Evolutionary conservation across 495 filamentous ascomycete genomes (phyloP).

Genomic region (Tuber aestivum): DNA sequence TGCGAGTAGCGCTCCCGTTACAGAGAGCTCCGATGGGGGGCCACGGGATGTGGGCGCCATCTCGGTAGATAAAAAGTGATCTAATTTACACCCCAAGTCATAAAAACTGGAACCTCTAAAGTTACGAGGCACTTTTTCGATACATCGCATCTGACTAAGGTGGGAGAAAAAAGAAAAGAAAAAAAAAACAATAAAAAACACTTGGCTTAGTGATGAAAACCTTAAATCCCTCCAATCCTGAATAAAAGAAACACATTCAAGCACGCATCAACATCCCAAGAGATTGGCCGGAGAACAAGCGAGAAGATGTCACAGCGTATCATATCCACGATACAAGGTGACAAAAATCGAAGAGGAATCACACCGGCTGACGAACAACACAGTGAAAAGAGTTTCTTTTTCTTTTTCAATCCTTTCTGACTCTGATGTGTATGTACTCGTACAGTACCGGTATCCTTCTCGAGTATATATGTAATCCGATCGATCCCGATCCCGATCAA

Average conservation of each 20-base stretch:
- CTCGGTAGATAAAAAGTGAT: not conserved
- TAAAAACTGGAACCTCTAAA: not conserved
- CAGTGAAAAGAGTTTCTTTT: not conserved
- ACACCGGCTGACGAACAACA: not conserved
- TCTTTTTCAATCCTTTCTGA: not conserved
- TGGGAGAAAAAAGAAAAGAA: not conserved
- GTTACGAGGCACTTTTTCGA: too few species aligned
- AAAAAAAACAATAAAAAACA: not conserved
- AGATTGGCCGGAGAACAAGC: not conserved
- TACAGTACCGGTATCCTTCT: not conserved
- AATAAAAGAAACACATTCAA: too few species aligned
- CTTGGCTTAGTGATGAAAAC: not conserved
- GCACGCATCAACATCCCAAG: not conserved
- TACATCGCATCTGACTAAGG: not conserved
- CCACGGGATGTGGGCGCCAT: not conserved
- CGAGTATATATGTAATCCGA: not conserved
- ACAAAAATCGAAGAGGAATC: not conserved
- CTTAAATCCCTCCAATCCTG: constrained; percentile 4
- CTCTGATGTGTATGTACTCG: too few species aligned
- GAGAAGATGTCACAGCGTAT: not conserved
- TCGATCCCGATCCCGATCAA: constrained; percentile 1
- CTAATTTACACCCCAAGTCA: not conserved
- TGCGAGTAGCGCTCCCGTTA: not conserved
- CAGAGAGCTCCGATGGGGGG: not conserved
- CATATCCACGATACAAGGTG: not conserved